Base-by-base conservation (phyloP, 2,329 filamentous ascomycete species). In the Hymenoscyphus infarciens region DNA sequence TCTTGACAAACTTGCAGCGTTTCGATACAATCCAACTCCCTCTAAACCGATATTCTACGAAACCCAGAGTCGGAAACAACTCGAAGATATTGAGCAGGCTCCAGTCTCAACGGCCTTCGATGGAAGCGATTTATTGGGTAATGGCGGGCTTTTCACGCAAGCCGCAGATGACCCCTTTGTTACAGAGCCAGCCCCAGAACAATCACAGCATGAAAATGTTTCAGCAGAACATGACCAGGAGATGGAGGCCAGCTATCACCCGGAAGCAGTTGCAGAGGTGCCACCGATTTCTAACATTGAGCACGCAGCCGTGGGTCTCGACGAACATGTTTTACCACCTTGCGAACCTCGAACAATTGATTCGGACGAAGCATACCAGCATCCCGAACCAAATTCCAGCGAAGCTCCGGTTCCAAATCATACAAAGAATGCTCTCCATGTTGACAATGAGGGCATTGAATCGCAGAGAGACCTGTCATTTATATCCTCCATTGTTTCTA, bases 1-100 rank as follows among this genome's bases (percentile, higher is more conserved):
- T 13, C 33, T 72, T 3, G 67, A 72, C 52, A 72, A 67, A 57
- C 61, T 73, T n/a, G 65, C 67, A 22, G 54, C 65, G 5, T 71
- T 68, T 49, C 57, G 57, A 56, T 69, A 67, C 55, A 64, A 61
- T 22, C 42, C 42, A 25, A n/a, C 52, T 33, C 29, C 42, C 19
- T 16, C 54, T 16, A 45, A 35, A 35, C 33, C 33, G 11, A 39
- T n/a, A n/a, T 29, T 22, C 52, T 22, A 29, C 52, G 52, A 33
- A 29, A 29, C 16, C 52, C 25, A n/a, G 15, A 16, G 25, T n/a
- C 25, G 11, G 7, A 19, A 11, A 49, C 42, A 13, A 49, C 5
- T 22, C 19, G 42, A 49, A 8, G 19, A 4, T 49, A 11, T 22
- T 4, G 42, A 49, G 19, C 42, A 8, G 10, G 42, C 10, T 19